A percentile compares a stretch with the other conserved stretches of the same genome.
Evolutionary conservation across 192 early-diverging fungal species (phyloP).

Genomic region (Borealophlyctis nickersoniae): DNA sequence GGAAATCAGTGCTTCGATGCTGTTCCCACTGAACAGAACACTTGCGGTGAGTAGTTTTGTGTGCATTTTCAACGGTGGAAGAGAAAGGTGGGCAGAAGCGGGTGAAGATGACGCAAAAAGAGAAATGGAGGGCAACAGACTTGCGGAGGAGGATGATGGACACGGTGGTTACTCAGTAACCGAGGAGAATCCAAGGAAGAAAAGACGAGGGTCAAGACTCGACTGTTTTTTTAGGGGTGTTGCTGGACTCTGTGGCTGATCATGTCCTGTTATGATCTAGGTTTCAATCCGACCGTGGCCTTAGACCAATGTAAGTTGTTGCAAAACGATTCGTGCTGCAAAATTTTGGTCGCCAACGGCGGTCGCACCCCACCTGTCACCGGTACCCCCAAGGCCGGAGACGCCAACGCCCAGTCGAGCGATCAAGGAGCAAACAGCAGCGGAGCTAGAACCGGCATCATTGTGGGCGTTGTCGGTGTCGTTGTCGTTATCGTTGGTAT

Average conservation of each 20-base stretch:
- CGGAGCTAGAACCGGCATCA: not conserved
- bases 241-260: not conserved
- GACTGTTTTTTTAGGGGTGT: not conserved
- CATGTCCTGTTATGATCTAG: not conserved
- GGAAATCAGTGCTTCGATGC: too few relatives aligned
- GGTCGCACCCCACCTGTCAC: not conserved
- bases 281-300: not conserved
- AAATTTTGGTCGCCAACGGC: not conserved
- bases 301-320: not conserved
- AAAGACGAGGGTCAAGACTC: not conserved
- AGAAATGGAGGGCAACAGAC: not conserved
- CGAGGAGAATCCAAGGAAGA: not conserved
- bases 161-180: not conserved
- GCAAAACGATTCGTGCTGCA: slow-evolving; percentile 6
- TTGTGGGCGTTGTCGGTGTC: not conserved
- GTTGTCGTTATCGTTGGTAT: not conserved
- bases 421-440: not conserved
- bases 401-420: not conserved
- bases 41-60: too few relatives aligned
- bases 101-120: too few relatives aligned
- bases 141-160: not conserved
- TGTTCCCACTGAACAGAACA: too few relatives aligned
- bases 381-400: not conserved
- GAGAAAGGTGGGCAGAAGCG: too few relatives aligned
- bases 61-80: too few relatives aligned